Base-by-base conservation (phyloP, 371 early-diverging fungal species). In the Mucor lusitanicus region DNA sequence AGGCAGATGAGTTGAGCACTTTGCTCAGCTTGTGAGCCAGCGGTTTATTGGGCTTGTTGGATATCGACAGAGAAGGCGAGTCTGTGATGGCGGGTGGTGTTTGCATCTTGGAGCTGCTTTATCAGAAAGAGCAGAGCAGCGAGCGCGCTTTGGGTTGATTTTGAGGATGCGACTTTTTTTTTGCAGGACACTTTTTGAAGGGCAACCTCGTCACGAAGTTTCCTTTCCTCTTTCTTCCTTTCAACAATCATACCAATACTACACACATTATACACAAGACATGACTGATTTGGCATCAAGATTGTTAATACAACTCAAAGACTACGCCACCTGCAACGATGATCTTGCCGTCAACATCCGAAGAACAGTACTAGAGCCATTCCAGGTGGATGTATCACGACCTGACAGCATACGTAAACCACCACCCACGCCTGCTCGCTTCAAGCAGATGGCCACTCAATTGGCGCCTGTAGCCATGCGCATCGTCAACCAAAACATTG, bases 11-110 rank as follows among this genome's bases (percentile, higher is more conserved):
- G 27, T 81, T 74, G 23, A 88, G 71, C 7, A 88, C 74, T 71
- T 88, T 87, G 46, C 78, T 82, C 25, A 88, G 81, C 71, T 87
- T 88, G 28, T 76, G 68, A 50, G 83, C 78, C 3, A 88, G 68
- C 25, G 82, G 77, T 35, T 81, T 81, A 32, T 81, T 81, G 23
- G 82, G 82, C 53, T 79, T 81, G 42, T 77, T 81, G 25, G 75
- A 69, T 12, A 76, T 72, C 8, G 76, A 72, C 19, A 72, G 58
- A 17, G 74, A 63, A 21, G 73, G 55, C 25, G 64, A 48, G 13
- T 64, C 69, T 53, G 40, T 6, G 23, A 6, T 12, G 25, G 27
- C 12, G 25, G 27, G 25, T 13, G 53, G 33, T 27, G 61, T 35
- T 12, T 35, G 37, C 37, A 35, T 35, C 2, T 6, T 35, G 1